Evolutionary conservation across 163 green algal species (phyloP).

Genomic region (Prototheca wickerhamii): DNA sequence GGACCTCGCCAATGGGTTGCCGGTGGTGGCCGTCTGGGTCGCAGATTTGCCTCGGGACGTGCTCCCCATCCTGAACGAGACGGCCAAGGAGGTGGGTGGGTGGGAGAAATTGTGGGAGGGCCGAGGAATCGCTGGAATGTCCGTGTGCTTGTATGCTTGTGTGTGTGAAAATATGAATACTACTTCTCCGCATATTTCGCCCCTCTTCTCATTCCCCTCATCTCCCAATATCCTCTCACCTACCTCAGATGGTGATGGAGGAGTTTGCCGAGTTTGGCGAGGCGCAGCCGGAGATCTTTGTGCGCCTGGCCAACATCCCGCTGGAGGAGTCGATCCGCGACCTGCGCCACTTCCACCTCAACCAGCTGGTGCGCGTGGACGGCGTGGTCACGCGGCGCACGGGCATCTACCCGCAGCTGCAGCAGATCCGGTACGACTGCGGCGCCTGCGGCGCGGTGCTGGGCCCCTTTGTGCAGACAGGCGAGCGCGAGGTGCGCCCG

Average conservation of each 20-base stretch:
- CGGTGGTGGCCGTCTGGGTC: constrained; percentile 71
- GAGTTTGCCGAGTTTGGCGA: constrained; percentile 50
- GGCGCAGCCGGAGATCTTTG: constrained; percentile 62
- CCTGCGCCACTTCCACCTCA: constrained; percentile 79
- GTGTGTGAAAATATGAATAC: no score
- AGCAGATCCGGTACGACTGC: constrained; percentile 76
- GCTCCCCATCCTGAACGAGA: constrained; percentile 66
- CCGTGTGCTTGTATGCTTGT: no score
- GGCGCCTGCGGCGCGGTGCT: constrained; percentile 72
- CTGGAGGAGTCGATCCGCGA: constrained; percentile 85
- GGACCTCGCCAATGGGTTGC: constrained; percentile 47
- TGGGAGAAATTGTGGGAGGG: no score
- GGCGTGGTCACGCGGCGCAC: constrained; percentile 94
- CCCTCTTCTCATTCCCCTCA: background rate
- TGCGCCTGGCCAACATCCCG: constrained; percentile 81
- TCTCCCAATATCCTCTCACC: background rate
- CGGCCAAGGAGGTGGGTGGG: constrained; percentile 39
- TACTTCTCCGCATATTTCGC: no score
- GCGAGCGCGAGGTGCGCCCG: constrained; percentile 70
- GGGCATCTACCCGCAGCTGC: constrained; percentile 94
- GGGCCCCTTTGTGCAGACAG: constrained; percentile 81
- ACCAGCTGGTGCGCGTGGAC: constrained; percentile 75
- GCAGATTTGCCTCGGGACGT: constrained; percentile 64
- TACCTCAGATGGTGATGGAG: constrained; percentile 36
- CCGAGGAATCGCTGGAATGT: no score